phyloP scores from a whole-genome alignment of 345 rosid genomes.

The Eucalyptus viminalis region DNA sequence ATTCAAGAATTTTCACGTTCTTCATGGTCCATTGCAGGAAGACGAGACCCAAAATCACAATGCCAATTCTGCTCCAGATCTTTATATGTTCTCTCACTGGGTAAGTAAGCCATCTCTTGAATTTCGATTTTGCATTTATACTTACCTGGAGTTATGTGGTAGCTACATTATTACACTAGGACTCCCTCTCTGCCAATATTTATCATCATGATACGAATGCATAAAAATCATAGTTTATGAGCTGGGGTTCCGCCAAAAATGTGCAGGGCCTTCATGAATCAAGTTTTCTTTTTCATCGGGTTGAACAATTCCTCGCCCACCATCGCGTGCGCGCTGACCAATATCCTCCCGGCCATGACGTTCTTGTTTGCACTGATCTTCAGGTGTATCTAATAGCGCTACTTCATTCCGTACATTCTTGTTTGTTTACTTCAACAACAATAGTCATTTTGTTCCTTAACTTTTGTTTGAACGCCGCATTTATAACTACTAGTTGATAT shows the following conservation, averaged over 20 bases:
- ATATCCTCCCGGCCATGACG: slow-evolving; percentile 77
- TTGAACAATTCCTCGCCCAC: slow-evolving; percentile 68
- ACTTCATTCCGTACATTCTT: neutral
- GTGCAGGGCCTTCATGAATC: slow-evolving; percentile 65
- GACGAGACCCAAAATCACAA: slow-evolving; percentile 63
- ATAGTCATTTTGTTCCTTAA: neutral
- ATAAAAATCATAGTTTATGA: neutral
- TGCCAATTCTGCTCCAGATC: slow-evolving; percentile 32
- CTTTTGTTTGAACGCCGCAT: neutral
- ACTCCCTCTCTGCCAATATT: neutral
- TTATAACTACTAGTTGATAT: too few species aligned
- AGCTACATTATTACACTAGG: neutral
- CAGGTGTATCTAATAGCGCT: slow-evolving; percentile 20
- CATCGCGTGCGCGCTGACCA: slow-evolving; percentile 65
- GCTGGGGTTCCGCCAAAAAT: neutral
- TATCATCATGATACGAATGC: neutral
- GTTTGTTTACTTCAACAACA: neutral
- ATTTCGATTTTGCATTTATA: neutral
- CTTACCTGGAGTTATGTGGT: neutral
- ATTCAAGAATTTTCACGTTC: neutral
- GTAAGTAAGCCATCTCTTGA: slow-evolving; percentile 9
- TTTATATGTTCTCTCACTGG: slow-evolving; percentile 88
- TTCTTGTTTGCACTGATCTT: slow-evolving; percentile 69
- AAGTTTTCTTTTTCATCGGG: slow-evolving; percentile 74
- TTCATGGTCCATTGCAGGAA: slow-evolving; percentile 24